A percentile compares a stretch with the other conserved stretches of the same genome.
These are phyloP conservation scores for Seiridium unicorne DNA, from an alignment of 2,329 filamentous ascomycete genomes.

Conservation along the genomic window DNA sequence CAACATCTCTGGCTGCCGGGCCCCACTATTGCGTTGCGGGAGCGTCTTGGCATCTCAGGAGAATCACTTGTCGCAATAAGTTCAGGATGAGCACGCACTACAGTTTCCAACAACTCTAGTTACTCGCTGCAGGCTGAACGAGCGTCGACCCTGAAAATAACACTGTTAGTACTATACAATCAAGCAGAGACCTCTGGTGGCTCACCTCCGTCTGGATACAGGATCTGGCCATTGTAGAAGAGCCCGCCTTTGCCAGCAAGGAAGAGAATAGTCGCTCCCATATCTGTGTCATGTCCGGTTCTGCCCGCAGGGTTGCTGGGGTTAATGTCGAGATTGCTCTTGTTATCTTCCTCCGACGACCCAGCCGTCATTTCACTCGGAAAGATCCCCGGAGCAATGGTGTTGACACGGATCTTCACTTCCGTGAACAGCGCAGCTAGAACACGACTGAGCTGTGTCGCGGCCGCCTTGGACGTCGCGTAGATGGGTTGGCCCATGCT, in stretches of 20 bases:
- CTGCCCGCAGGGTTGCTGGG: conserved; percentile 41
- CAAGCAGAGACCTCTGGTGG: background rate
- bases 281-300: conserved; percentile 44
- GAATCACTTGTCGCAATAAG: no score
- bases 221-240: conserved; percentile 52
- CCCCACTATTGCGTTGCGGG: no score
- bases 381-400: conserved; percentile 51
- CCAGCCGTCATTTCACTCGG: conserved; percentile 46
- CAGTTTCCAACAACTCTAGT: background rate
- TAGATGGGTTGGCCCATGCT: conserved; percentile 52
- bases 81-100: background rate
- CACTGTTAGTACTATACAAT: background rate
- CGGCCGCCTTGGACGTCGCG: conserved; percentile 45
- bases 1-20: no score
- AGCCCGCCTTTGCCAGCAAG: conserved; percentile 47
- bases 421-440: conserved; percentile 42
- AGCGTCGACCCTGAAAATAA: background rate
- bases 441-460: conserved; percentile 42
- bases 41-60: no score
- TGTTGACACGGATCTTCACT: conserved; percentile 55
- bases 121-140: background rate
- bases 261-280: conserved; percentile 49
- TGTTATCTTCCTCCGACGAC: conserved; percentile 41
- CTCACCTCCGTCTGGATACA: conserved; percentile 47
- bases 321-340: conserved; percentile 37